These are phyloP conservation scores for Pseudogymnoascus sp. DNA, from an alignment of 2,329 filamentous ascomycete species.

Conservation along the genomic window DNA sequence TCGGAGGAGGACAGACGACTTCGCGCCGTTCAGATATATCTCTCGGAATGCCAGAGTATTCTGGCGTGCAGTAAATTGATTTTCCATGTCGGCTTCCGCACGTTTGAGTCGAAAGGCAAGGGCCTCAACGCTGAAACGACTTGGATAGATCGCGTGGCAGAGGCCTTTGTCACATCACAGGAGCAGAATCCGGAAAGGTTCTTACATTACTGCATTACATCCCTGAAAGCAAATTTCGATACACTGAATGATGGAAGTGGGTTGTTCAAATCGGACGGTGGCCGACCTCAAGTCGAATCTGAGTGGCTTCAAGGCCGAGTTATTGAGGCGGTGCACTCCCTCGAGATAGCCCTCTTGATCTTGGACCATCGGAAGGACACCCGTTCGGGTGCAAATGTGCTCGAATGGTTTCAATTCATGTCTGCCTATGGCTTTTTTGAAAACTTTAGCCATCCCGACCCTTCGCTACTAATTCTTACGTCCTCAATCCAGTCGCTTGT, in stretches of 20 bases:
- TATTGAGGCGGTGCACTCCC: conserved; percentile 62
- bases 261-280: conserved; percentile 37
- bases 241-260: conserved; percentile 33
- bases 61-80: conserved; percentile 50
- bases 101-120: conserved; percentile 15
- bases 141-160: conserved; percentile 12
- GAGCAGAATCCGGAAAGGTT: conserved; percentile 13
- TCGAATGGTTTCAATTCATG: conserved; percentile 70
- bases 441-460: conserved; percentile 36
- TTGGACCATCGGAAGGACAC: conserved; percentile 52
- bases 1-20: conserved; percentile 52
- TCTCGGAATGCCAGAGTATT: conserved; percentile 62
- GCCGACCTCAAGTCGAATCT: conserved; percentile 44
- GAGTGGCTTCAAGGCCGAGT: conserved; percentile 56
- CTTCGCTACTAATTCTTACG: conserved; percentile 33
- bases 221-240: conserved; percentile 40
- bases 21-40: conserved; percentile 62
- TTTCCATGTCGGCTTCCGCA: conserved; percentile 27
- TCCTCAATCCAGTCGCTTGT: conserved; percentile 60
- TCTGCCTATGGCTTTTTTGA: conserved; percentile 61
- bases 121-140: background rate
- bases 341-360: conserved; percentile 65
- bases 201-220: conserved; percentile 35
- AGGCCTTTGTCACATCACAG: conserved; percentile 9
- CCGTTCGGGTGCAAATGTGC: conserved; percentile 48